phyloP scores from a whole-genome alignment of 192 early-diverging fungal genomes.

The Entomortierella beljakovae region DNA sequence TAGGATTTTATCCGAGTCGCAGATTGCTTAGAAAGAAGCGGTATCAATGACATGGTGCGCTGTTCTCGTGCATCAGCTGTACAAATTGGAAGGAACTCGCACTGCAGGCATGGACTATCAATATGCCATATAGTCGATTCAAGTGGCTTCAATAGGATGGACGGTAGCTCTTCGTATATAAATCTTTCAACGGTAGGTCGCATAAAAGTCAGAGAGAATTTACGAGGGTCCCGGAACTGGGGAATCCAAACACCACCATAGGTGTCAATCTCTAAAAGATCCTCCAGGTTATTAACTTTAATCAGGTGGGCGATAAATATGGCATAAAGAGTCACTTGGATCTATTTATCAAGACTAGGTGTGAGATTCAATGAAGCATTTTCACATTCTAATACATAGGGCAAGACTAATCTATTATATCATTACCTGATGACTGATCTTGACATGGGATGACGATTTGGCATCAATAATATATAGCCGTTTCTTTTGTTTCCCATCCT shows the following conservation, averaged over 20 bases:
- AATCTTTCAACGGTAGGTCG: constrained; percentile 42
- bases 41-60: constrained; percentile 29
- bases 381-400: too few species aligned
- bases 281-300: constrained; percentile 24
- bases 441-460: constrained; percentile 41
- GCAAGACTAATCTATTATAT: too few species aligned
- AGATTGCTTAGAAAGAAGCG: constrained; percentile 37
- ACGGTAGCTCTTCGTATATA: constrained; percentile 29
- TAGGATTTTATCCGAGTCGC: constrained; percentile 30
- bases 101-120: constrained; percentile 39
- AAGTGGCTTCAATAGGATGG: constrained; percentile 27
- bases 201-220: constrained; percentile 40
- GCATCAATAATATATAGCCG: constrained; percentile 48
- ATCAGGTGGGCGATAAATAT: constrained; percentile 50
- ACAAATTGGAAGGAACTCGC: constrained; percentile 40
- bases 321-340: constrained; percentile 47
- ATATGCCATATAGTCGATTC: constrained; percentile 31
- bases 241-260: constrained; percentile 47
- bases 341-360: constrained; percentile 20
- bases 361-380: too few species aligned
- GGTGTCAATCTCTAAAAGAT: constrained; percentile 26
- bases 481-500: constrained; percentile 18
- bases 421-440: constrained; percentile 45
- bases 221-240: constrained; percentile 16
- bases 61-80: constrained; percentile 26